phyloP scores from a whole-genome alignment of 805 yeast genomes.

The Ogataea corticis region DNA sequence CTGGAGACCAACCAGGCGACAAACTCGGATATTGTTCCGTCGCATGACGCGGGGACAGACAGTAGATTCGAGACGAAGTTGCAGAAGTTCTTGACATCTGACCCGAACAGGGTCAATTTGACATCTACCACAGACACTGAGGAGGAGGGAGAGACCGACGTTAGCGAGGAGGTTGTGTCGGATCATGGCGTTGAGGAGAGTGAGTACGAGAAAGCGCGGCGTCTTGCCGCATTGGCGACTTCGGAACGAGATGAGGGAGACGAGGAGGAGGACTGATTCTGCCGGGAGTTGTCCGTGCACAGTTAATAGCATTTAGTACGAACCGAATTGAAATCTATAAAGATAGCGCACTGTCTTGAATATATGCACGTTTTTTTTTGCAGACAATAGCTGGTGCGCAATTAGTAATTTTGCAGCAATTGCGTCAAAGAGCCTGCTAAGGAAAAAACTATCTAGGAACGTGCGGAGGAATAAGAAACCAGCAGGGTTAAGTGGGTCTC shows the following conservation, averaged over 20 bases:
- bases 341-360: too few species aligned
- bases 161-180: slow-evolving; percentile 23
- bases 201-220: slow-evolving; percentile 30
- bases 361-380: too few species aligned
- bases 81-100: slow-evolving; percentile 26
- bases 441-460: too few species aligned
- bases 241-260: slow-evolving; percentile 37
- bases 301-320: too few species aligned
- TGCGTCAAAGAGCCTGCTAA: too few species aligned
- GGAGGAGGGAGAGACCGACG: slow-evolving; percentile 11
- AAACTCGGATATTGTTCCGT: slow-evolving; percentile 25
- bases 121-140: slow-evolving; percentile 14
- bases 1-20: slow-evolving; percentile 21
- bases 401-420: too few species aligned
- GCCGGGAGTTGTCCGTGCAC: neutral
- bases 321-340: too few species aligned
- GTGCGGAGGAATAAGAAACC: too few species aligned
- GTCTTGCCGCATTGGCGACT: slow-evolving; percentile 31
- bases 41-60: slow-evolving; percentile 11
- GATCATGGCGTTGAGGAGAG: slow-evolving; percentile 21
- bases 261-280: slow-evolving; percentile 33
- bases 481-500: too few species aligned
- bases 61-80: slow-evolving; percentile 28
- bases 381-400: too few species aligned
- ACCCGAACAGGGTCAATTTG: slow-evolving; percentile 23